Percentiles rank a stretch among this genome's conserved stretches.
Evolutionary conservation across 345 rosid genomes (phyloP).

Genomic region (Arabidopsis arenosa): DNA sequence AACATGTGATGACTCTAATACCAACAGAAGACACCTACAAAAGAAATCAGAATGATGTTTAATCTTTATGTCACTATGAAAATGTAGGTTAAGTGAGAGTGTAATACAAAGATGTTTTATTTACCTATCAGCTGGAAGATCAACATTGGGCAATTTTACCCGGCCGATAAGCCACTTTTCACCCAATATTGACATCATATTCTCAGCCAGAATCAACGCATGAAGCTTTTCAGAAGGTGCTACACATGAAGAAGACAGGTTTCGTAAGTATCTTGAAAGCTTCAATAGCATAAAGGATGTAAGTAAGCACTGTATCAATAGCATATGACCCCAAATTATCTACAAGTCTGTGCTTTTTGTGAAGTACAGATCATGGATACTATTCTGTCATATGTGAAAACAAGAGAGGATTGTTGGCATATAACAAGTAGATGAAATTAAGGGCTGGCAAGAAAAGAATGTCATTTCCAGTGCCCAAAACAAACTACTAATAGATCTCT

Average conservation of each 20-base stretch:
- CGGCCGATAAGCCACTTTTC: slow-evolving; percentile 75
- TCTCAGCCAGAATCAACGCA: slow-evolving; percentile 84
- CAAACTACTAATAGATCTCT: slow-evolving; percentile 11
- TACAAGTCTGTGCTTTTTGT: background rate
- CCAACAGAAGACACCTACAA: slow-evolving; percentile 84
- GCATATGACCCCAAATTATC: background rate
- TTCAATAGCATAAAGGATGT: too few relatives aligned
- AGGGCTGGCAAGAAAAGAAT: slow-evolving; percentile 11
- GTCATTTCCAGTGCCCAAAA: background rate
- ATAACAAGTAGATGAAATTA: background rate
- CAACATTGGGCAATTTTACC: slow-evolving; percentile 55
- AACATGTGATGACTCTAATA: slow-evolving; percentile 83
- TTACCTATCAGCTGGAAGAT: slow-evolving; percentile 72
- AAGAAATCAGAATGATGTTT: slow-evolving; percentile 18
- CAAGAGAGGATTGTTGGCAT: background rate
- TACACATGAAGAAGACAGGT: slow-evolving; percentile 47
- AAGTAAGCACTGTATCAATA: slow-evolving; percentile 20
- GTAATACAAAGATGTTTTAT: slow-evolving; percentile 4
- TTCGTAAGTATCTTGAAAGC: slow-evolving; percentile 24
- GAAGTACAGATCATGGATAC: background rate
- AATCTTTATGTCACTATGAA: background rate
- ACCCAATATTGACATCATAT: slow-evolving; percentile 64
- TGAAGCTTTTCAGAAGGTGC: slow-evolving; percentile 85
- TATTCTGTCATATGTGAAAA: slow-evolving; percentile 12
- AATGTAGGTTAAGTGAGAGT: background rate